Evolutionary conservation across 495 filamentous ascomycete genomes (phyloP).

Genomic region (Mytilinidion resinicola): DNA sequence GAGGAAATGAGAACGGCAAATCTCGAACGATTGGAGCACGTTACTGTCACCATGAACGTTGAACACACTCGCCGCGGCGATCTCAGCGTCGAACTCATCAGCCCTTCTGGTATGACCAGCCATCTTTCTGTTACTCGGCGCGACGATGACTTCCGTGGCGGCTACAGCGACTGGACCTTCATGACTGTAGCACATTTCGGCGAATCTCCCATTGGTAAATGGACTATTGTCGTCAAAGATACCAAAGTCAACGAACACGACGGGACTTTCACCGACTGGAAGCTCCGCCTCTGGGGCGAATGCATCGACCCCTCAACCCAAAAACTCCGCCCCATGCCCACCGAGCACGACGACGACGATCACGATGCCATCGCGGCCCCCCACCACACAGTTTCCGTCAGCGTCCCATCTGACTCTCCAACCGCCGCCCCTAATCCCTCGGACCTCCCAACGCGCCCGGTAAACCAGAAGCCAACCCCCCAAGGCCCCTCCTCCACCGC

Average conservation of each 20-base stretch:
- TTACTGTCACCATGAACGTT: slow-evolving; percentile 96
- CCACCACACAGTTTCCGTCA: slow-evolving; percentile 49
- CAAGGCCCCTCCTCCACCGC: slow-evolving; percentile 32
- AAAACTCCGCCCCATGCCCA: slow-evolving; percentile 71
- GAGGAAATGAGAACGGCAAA: slow-evolving; percentile 76
- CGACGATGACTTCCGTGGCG: slow-evolving; percentile 54
- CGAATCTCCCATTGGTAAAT: slow-evolving; percentile 77
- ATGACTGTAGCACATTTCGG: slow-evolving; percentile 98
- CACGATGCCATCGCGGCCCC: slow-evolving; percentile 54
- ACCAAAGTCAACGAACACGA: slow-evolving; percentile 65
- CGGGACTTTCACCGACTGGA: slow-evolving; percentile 86
- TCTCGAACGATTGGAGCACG: slow-evolving; percentile 78
- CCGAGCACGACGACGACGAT: slow-evolving; percentile 73
- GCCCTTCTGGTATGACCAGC: slow-evolving; percentile 73
- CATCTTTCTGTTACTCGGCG: slow-evolving; percentile 70
- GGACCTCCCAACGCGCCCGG: slow-evolving; percentile 72
- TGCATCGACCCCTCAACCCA: slow-evolving; percentile 66
- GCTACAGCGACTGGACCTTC: slow-evolving; percentile 97
- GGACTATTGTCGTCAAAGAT: slow-evolving; percentile 89
- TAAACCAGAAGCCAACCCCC: slow-evolving; percentile 52
- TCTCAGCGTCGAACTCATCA: slow-evolving; percentile 85
- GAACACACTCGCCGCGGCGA: slow-evolving; percentile 81
- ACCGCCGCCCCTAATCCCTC: slow-evolving; percentile 48
- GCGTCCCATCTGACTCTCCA: slow-evolving; percentile 42
- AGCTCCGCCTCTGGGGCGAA: slow-evolving; percentile 90